Percentiles rank a stretch among this genome's conserved stretches.
Conservation (phyloP, 768 basidiomycete species). For the Suillus sp. region DNA sequence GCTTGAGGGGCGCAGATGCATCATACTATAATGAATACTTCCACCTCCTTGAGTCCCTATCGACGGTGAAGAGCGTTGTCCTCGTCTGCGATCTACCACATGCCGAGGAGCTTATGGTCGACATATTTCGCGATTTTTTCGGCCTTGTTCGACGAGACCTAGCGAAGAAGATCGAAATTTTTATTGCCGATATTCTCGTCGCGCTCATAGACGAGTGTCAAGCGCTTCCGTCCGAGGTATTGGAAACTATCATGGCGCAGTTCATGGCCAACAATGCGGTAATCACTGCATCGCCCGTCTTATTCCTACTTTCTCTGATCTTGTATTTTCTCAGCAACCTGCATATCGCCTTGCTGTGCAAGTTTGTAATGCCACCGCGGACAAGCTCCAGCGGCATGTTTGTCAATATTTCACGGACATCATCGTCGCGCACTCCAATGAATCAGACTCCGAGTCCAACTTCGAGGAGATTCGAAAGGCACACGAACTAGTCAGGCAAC, state of each 20-base stretch:
- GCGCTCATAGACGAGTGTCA: constrained; percentile 87
- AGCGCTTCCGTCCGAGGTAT: constrained; percentile 72
- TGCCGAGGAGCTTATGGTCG: constrained; percentile 80
- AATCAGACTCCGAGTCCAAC: constrained; percentile 59
- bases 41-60: constrained; percentile 90
- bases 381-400: constrained; percentile 87
- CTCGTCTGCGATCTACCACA: constrained; percentile 90
- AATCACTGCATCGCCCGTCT: constrained; percentile 27
- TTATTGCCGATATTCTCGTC: constrained; percentile 87
- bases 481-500: constrained; percentile 82
- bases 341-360: constrained; percentile 82
- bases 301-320: background rate
- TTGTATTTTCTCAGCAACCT: constrained; percentile 52
- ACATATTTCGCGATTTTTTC: constrained; percentile 86
- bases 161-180: constrained; percentile 81
- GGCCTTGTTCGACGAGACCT: constrained; percentile 72
- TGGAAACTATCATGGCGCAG: constrained; percentile 83
- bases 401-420: constrained; percentile 93
- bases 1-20: constrained; percentile 74
- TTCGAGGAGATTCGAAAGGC: constrained; percentile 70
- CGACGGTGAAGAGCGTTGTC: constrained; percentile 93
- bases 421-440: constrained; percentile 59
- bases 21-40: constrained; percentile 93
- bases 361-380: constrained; percentile 80
- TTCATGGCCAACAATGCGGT: constrained; percentile 81